Conservation (phyloP, 345 rosid genomes). For the Schrenkiella parvula region DNA sequence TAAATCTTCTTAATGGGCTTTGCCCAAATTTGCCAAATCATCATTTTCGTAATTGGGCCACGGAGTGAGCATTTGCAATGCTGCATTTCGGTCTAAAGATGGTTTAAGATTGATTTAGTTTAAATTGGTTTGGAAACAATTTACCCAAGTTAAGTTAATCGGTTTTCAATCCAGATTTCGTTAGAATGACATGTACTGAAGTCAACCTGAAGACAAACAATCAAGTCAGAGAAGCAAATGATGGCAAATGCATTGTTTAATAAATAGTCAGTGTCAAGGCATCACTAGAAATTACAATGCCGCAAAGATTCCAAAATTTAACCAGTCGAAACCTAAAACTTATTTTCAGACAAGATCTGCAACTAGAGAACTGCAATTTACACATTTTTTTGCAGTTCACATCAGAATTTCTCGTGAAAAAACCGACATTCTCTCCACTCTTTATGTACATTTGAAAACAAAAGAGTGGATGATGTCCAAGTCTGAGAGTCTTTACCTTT, state of each 20-base stretch:
- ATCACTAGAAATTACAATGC: slow-evolving; percentile 5
- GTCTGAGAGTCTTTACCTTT: background rate
- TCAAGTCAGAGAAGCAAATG: background rate
- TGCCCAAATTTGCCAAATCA: background rate
- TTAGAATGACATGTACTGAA: no score
- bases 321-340: slow-evolving; percentile 1
- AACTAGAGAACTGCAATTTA: slow-evolving; percentile 22
- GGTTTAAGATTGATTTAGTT: background rate
- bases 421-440: slow-evolving; percentile 11
- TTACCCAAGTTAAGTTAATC: no score
- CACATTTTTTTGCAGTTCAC: slow-evolving; percentile 24
- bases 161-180: no score
- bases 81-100: background rate
- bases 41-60: background rate
- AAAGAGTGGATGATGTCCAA: slow-evolving; percentile 21
- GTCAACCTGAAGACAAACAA: background rate
- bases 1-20: background rate
- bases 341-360: background rate
- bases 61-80: background rate
- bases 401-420: background rate
- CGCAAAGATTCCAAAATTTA: background rate
- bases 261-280: slow-evolving; percentile 17
- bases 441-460: slow-evolving; percentile 29
- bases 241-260: slow-evolving; percentile 1
- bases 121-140: no score